These are phyloP conservation scores for Xylariomycetidae sp. DNA, from an alignment of 2,329 filamentous ascomycete genomes.

Conservation along the genomic window DNA sequence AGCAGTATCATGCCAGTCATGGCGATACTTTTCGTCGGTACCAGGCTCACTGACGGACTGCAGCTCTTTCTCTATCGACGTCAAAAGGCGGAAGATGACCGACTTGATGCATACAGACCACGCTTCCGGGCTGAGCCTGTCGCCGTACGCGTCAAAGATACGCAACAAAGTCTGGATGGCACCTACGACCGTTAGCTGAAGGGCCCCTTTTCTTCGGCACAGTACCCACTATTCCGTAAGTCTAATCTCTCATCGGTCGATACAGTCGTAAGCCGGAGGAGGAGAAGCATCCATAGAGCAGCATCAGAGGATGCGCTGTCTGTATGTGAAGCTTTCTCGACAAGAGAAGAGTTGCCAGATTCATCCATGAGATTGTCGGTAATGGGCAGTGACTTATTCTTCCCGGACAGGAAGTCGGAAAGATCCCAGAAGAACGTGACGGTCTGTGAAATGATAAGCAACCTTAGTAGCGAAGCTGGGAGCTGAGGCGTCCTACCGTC, in stretches of 20 bases:
- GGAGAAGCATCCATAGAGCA: constrained; percentile 71
- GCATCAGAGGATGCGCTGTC: constrained; percentile 58
- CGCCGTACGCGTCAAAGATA: constrained; percentile 88
- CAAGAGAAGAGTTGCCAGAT: constrained; percentile 46
- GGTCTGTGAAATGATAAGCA: constrained; percentile 44
- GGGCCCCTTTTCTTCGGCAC: too few species aligned
- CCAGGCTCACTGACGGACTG: constrained; percentile 30
- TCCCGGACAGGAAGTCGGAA: constrained; percentile 73
- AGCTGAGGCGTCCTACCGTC: constrained; percentile 52
- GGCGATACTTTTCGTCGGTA: constrained; percentile 35
- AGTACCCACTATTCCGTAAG: constrained; percentile 61
- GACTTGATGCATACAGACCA: constrained; percentile 80
- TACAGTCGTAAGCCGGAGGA: constrained; percentile 65
- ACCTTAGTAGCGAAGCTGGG: neutral
- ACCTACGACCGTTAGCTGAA: constrained; percentile 36
- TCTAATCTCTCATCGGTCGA: constrained; percentile 68
- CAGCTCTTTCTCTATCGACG: constrained; percentile 59
- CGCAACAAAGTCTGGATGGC: constrained; percentile 86
- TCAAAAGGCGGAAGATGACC: constrained; percentile 73
- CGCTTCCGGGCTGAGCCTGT: constrained; percentile 67
- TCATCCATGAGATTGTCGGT: constrained; percentile 50
- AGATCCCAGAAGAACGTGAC: constrained; percentile 96
- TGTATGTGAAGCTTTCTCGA: constrained; percentile 52
- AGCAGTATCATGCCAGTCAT: constrained; percentile 68
- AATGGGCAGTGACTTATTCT: constrained; percentile 52